A percentile compares a stretch with the other conserved stretches of the same genome.
These are phyloP conservation scores for Kitagawia praeruptora DNA, from an alignment of 129 eudicot species.

Conservation along the genomic window DNA sequence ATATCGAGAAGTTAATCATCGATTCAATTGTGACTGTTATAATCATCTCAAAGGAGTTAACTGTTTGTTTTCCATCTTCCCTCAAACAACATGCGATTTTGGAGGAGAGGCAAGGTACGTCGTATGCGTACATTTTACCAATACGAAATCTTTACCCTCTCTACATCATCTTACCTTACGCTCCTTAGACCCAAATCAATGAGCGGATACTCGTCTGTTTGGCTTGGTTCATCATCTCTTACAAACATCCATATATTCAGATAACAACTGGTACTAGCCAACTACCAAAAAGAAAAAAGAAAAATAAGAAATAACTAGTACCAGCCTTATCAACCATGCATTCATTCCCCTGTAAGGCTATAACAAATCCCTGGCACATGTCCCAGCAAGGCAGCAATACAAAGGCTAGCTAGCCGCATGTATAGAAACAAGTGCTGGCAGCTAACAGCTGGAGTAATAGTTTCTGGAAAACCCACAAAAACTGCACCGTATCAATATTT, in stretches of 20 bases:
- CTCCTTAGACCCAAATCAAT: too few species aligned
- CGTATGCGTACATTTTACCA: too few species aligned
- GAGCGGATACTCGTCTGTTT: too few species aligned
- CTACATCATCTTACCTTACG: too few species aligned
- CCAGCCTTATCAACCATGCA: constrained; percentile 5
- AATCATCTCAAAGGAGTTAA: too few species aligned
- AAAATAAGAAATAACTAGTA: neutral
- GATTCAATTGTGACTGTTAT: too few species aligned
- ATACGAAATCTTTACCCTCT: too few species aligned
- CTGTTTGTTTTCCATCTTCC: too few species aligned
- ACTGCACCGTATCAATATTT: neutral
- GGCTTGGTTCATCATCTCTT: neutral
- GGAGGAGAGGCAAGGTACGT: too few species aligned
- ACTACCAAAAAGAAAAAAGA: too few species aligned
- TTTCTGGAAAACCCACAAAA: neutral
- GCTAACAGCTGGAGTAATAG: neutral
- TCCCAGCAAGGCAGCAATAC: constrained; percentile 25
- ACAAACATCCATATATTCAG: neutral
- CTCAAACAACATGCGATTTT: too few species aligned
- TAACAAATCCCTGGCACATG: constrained; percentile 27
- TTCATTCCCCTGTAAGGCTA: constrained; percentile 9
- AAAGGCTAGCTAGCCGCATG: constrained; percentile 17
- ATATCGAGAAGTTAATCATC: too few species aligned
- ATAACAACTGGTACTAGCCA: neutral
- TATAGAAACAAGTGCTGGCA: neutral